Percentiles rank a stretch among this genome's conserved stretches.
Evolutionary conservation across 139 green algal genomes (phyloP).

Genomic region (Nannochloris sp.): DNA sequence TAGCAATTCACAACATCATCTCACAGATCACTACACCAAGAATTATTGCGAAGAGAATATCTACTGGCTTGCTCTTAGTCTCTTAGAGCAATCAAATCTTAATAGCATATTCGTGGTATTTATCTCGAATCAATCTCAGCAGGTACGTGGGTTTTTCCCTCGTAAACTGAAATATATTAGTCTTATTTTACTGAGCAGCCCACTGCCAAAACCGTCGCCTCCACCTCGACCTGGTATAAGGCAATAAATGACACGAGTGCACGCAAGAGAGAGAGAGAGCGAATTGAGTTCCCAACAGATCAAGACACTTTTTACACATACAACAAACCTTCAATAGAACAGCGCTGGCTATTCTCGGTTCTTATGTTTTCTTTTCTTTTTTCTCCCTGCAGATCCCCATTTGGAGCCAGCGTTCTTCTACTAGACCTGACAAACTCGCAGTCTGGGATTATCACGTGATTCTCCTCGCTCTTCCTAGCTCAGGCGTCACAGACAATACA

Average conservation of each 20-base stretch:
- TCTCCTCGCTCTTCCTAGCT: neutral
- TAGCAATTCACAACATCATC: too few relatives aligned
- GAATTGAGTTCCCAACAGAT: too few relatives aligned
- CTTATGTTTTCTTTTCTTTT: neutral
- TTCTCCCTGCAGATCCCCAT: constrained; percentile 14
- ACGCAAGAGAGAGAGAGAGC: too few relatives aligned
- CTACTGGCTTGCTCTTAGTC: neutral
- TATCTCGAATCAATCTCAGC: constrained; percentile 18
- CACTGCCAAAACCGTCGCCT: too few relatives aligned
- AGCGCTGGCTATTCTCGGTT: too few relatives aligned
- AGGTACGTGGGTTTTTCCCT: neutral
- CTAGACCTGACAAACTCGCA: neutral
- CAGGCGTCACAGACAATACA: neutral
- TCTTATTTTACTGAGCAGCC: too few relatives aligned
- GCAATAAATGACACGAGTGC: too few relatives aligned
- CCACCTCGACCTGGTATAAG: too few relatives aligned
- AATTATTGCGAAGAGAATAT: neutral
- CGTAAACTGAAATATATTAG: neutral
- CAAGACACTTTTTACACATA: too few relatives aligned
- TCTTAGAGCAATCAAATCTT: neutral
- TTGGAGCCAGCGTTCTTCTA: neutral
- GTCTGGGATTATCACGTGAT: neutral
- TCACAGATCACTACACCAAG: too few relatives aligned
- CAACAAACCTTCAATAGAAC: too few relatives aligned
- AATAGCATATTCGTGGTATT: constrained; percentile 16